Evolutionary conservation across 768 basidiomycete species (phyloP).

Genomic region (Tephrocybe sp.): DNA sequence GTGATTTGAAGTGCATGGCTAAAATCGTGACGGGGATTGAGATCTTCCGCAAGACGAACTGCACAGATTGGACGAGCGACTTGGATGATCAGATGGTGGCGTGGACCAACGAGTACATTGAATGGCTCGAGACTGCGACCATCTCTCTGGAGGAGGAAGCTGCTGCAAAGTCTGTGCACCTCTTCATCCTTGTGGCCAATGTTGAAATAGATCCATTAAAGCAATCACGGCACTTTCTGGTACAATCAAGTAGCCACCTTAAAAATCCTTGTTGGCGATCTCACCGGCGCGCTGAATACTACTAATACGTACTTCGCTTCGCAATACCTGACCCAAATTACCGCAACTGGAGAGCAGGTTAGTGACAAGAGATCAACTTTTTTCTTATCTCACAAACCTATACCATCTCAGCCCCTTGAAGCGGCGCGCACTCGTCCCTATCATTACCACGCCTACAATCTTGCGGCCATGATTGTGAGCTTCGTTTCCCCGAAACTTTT

Average conservation of each 20-base stretch:
- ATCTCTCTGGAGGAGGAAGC: conserved; percentile 47
- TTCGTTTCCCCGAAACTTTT: not conserved
- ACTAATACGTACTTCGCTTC: conserved; percentile 50
- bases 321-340: conserved; percentile 54
- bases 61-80: conserved; percentile 54
- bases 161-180: conserved; percentile 48
- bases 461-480: conserved; percentile 66
- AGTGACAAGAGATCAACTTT: conserved; percentile 1
- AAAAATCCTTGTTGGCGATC: conserved; percentile 54
- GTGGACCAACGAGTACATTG: conserved; percentile 54
- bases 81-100: conserved; percentile 46
- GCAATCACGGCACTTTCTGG: conserved; percentile 70
- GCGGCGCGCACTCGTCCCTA: conserved; percentile 60
- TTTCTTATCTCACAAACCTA: not conserved
- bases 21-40: conserved; percentile 11
- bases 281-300: conserved; percentile 43
- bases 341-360: conserved; percentile 58
- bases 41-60: conserved; percentile 32
- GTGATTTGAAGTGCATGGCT: conserved; percentile 57
- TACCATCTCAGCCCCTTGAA: conserved; percentile 51
- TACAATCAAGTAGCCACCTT: conserved; percentile 59
- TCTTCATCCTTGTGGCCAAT: not conserved
- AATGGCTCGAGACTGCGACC: conserved; percentile 52
- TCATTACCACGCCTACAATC: conserved; percentile 69
- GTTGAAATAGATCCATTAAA: conserved; percentile 21